Evolutionary conservation across 192 early-diverging fungal genomes (phyloP).

Genomic region (Coemansia nantahalensis): DNA sequence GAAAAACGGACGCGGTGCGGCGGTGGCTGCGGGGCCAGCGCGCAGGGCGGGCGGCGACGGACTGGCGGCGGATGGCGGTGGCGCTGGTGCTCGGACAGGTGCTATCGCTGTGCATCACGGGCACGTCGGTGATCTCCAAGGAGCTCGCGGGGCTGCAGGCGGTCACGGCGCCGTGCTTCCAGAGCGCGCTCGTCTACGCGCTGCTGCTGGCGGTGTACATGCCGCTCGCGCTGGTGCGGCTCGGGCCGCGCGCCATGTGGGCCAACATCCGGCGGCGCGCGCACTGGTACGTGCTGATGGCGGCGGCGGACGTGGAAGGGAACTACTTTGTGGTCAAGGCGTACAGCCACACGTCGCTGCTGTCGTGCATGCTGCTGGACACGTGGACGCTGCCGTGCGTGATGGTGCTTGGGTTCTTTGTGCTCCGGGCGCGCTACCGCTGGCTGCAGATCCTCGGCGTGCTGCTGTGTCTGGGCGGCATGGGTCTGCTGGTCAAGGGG

Average conservation of each 20-base stretch:
- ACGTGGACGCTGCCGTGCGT: conserved; percentile 75
- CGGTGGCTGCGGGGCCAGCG: too few relatives aligned
- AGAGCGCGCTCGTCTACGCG: conserved; percentile 68
- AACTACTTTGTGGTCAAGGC: conserved; percentile 82
- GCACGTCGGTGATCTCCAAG: conserved; percentile 65
- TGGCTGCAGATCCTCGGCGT: conserved; percentile 70
- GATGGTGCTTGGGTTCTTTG: conserved; percentile 65
- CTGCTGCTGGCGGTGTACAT: conserved; percentile 52
- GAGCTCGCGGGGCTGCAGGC: conserved; percentile 58
- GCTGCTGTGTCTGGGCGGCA: conserved; percentile 63
- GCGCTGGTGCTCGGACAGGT: conserved; percentile 62
- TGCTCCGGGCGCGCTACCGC: conserved; percentile 62
- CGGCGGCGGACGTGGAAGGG: conserved; percentile 75
- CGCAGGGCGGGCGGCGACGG: too few relatives aligned
- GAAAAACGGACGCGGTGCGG: too few relatives aligned
- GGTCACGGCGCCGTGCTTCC: conserved; percentile 65
- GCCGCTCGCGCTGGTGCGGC: conserved; percentile 43
- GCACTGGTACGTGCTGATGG: conserved; percentile 59
- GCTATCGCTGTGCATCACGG: conserved; percentile 73
- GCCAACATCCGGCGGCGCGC: conserved; percentile 38
- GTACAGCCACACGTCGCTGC: conserved; percentile 69
- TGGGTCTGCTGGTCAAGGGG: conserved; percentile 64
- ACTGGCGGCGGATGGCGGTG: conserved; percentile 52
- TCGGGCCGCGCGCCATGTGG: conserved; percentile 42
- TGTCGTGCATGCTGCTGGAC: conserved; percentile 76